Base-by-base conservation (phyloP, 192 early-diverging fungal species). In the Dissophora globulifera region DNA sequence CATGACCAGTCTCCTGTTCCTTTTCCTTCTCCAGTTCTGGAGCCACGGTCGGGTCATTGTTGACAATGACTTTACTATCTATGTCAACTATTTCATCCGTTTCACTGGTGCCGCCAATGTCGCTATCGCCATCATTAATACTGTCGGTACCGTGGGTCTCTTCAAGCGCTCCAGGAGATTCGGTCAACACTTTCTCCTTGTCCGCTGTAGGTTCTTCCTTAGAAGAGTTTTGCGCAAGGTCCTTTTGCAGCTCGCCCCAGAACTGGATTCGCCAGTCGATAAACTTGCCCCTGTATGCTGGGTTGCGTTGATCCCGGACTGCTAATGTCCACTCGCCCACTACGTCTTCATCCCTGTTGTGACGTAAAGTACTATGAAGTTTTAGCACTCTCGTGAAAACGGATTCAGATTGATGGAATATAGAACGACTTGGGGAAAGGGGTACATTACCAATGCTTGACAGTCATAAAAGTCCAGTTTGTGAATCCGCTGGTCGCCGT, bases 401-500 rank as follows among this genome's bases (percentile, higher is more conserved):
- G n/a, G n/a, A n/a, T n/a, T n/a, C n/a, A n/a, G 38, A 40, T 7
- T 13, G 13, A 40, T 40, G 38, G 7, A 7, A 13, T 40, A 40
- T 40, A 40, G 8, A 23, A 60, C 40, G 48, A 69, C 38, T 62
- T 9, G 43, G 53, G n/a, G 54, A 30, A 63, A 38, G 15, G n/a
- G n/a, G n/a, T n/a, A n/a, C n/a, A n/a, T n/a, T 82, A 95, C 94
- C 97, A 99, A 62, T 99, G 97, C 79, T 92, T 93, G 38, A 99
- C 95, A 29, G 85, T 92, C 94, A 96, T 96, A 62, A 98, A 94
- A 27, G 93, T 95, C 97, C 97, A 99, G 58, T 89, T 85, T 9
- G 53, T 17, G 54, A 96, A 91, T 12, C 97, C 97, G 11, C 72
- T 78, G 8, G 40, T 81, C 63, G 85, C 87, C 13, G 41, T 58